These are phyloP conservation scores for Theileria luwenshuni DNA, from an alignment of 169 alveolate species.

Conservation along the genomic window DNA sequence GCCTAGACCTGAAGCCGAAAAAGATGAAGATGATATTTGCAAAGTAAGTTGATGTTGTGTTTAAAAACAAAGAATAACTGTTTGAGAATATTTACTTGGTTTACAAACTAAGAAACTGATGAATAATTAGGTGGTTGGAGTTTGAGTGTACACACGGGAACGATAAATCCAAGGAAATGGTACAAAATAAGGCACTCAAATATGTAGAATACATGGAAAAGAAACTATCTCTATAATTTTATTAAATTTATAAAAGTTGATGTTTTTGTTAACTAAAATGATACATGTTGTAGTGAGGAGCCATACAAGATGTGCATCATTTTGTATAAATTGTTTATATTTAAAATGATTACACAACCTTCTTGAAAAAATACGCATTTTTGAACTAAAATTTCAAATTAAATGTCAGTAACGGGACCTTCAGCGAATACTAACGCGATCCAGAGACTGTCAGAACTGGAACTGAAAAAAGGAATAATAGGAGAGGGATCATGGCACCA, in stretches of 20 bases:
- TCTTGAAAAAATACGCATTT: not conserved
- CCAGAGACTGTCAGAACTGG: conserved; percentile 74
- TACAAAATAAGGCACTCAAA: conserved; percentile 78
- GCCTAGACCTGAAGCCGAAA: conserved; percentile 67
- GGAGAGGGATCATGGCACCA: conserved; percentile 83
- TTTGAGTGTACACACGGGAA: conserved; percentile 81
- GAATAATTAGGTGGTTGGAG: conserved; percentile 77
- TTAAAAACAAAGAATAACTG: too few relatives aligned
- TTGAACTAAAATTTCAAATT: not conserved
- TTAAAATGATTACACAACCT: not conserved
- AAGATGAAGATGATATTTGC: conserved; percentile 66
- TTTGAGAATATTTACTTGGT: too few relatives aligned
- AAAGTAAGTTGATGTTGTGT: conserved; percentile 26
- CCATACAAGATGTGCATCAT: too few relatives aligned
- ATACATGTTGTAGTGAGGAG: too few relatives aligned
- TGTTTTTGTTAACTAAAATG: too few relatives aligned
- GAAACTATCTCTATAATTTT: not conserved
- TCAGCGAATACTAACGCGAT: conserved; percentile 64
- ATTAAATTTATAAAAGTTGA: too few relatives aligned
- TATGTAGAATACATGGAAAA: conserved; percentile 76
- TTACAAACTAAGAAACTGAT: too few relatives aligned
- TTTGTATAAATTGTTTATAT: too few relatives aligned
- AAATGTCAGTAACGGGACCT: conserved; percentile 71
- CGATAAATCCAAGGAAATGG: conserved; percentile 71
- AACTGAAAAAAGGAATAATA: conserved; percentile 71